phyloP scores from a whole-genome alignment of 2,329 filamentous ascomycete species.

The Rhynchosporium secalis region DNA sequence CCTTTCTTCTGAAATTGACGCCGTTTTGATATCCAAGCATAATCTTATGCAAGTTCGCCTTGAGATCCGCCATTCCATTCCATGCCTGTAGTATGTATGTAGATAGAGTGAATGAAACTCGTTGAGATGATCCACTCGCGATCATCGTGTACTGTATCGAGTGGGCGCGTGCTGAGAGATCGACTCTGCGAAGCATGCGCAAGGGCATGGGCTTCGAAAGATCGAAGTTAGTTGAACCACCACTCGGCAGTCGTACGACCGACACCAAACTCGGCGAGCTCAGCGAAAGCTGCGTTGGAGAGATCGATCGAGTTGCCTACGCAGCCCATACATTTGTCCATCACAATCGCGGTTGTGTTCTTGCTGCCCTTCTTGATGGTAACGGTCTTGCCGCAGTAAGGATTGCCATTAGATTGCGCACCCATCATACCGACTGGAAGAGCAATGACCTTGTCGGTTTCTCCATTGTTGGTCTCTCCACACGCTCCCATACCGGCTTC shows the following conservation, averaged over 20 bases:
- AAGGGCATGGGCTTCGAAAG: neutral
- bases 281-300: conserved; percentile 55
- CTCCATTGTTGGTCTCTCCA: conserved; percentile 60
- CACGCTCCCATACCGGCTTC: conserved; percentile 67
- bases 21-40: conserved; percentile 19
- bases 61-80: neutral
- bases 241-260: conserved; percentile 49
- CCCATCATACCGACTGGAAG: conserved; percentile 67
- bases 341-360: conserved; percentile 57
- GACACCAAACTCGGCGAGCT: conserved; percentile 48
- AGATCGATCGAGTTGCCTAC: conserved; percentile 57
- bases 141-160: conserved; percentile 18
- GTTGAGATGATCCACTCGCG: conserved; percentile 33
- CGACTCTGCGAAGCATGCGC: conserved; percentile 35
- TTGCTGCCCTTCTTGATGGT: conserved; percentile 64
- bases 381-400: conserved; percentile 68
- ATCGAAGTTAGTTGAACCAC: conserved; percentile 45
- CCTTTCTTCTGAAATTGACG: neutral
- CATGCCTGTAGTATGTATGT: conserved; percentile 14
- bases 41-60: neutral
- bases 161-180: conserved; percentile 32
- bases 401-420: conserved; percentile 62
- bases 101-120: conserved; percentile 33
- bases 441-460: conserved; percentile 64
- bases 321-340: conserved; percentile 78